phyloP scores from a whole-genome alignment of 169 alveolate species.

The Plasmodium gonderi region DNA sequence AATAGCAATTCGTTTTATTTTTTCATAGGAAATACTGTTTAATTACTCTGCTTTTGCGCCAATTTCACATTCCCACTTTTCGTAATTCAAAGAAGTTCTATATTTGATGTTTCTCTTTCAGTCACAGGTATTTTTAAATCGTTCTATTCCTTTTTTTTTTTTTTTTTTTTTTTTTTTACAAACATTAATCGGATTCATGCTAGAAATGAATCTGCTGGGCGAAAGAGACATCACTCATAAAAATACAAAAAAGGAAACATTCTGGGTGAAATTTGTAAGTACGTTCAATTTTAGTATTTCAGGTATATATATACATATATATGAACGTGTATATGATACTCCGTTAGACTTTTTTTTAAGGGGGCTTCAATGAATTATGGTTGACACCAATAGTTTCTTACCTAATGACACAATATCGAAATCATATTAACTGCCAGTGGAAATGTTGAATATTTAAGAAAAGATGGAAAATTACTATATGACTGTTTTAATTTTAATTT shows the following conservation, averaged over 20 bases:
- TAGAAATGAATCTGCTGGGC: too few relatives aligned
- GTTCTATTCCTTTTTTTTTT: background rate
- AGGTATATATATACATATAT: background rate
- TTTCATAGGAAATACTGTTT: background rate
- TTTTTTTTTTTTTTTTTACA: background rate
- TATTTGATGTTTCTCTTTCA: background rate
- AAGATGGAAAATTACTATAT: too few relatives aligned
- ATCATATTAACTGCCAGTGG: too few relatives aligned
- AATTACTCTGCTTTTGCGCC: background rate
- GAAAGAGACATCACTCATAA: too few relatives aligned
- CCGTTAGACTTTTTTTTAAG: too few relatives aligned
- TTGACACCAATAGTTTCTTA: too few relatives aligned
- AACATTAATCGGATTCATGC: background rate
- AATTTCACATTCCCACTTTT: background rate
- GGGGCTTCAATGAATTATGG: too few relatives aligned
- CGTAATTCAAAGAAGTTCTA: background rate
- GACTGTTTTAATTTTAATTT: background rate
- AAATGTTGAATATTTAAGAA: too few relatives aligned
- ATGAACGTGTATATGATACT: background rate
- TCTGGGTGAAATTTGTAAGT: background rate
- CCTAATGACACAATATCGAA: too few relatives aligned
- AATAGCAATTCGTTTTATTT: background rate
- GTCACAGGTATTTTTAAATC: background rate
- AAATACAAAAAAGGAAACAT: background rate
- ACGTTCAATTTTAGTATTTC: background rate